Evolutionary conservation across 805 yeast genomes (phyloP).

Genomic region (Saturnispora halmiae): DNA sequence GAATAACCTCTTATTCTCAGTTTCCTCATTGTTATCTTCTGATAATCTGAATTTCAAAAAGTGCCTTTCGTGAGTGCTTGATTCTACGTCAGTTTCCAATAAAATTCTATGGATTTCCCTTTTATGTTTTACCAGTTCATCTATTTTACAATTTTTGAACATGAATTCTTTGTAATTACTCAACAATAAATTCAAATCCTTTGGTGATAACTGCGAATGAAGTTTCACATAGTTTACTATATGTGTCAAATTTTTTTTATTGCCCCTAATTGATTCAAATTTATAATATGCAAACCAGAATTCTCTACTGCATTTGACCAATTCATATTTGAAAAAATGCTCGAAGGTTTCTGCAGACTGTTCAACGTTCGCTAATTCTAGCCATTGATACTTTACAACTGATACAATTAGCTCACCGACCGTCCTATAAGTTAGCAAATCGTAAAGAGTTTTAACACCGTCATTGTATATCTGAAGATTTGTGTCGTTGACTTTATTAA

Average conservation of each 20-base stretch:
- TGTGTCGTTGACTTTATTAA: not conserved
- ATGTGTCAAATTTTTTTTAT: slow-evolving; percentile 36
- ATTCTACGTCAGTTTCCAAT: slow-evolving; percentile 27
- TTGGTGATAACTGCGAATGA: slow-evolving; percentile 40
- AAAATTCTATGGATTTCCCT: slow-evolving; percentile 21
- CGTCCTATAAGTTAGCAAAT: slow-evolving; percentile 18
- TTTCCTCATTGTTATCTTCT: slow-evolving; percentile 24
- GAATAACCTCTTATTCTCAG: slow-evolving; percentile 21
- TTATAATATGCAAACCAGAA: slow-evolving; percentile 55
- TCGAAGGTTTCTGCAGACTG: slow-evolving; percentile 22
- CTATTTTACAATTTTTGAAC: slow-evolving; percentile 20
- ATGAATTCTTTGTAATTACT: slow-evolving; percentile 32
- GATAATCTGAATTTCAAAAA: slow-evolving; percentile 27
- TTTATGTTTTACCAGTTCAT: slow-evolving; percentile 16
- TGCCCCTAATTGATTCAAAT: slow-evolving; percentile 39
- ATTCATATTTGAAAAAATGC: slow-evolving; percentile 21
- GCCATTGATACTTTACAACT: slow-evolving; percentile 23
- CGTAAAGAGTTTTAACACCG: slow-evolving; percentile 15
- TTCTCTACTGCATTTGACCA: slow-evolving; percentile 32
- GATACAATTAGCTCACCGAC: slow-evolving; percentile 24
- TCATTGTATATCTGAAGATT: slow-evolving; percentile 6
- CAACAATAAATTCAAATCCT: slow-evolving; percentile 35
- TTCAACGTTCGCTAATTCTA: slow-evolving; percentile 14
- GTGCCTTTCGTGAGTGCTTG: slow-evolving; percentile 26
- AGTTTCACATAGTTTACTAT: slow-evolving; percentile 38